A percentile compares a stretch with the other conserved stretches of the same genome.
phyloP scores from a whole-genome alignment of 2,329 filamentous ascomycete genomes.

The Escovopsis sp. region DNA sequence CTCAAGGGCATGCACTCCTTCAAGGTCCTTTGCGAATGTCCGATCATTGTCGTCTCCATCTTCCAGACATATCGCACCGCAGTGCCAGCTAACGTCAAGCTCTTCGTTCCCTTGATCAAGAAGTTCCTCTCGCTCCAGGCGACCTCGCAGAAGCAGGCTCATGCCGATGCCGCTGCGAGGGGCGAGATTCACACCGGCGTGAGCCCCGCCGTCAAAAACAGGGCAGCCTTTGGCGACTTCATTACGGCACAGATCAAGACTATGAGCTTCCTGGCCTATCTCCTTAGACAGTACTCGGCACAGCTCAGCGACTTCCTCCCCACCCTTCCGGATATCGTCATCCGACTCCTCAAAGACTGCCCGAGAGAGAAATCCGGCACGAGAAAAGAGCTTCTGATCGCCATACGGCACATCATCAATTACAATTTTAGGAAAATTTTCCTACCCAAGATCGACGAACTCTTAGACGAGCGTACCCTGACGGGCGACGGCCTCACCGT shows the following conservation, averaged over 20 bases:
- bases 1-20: constrained; percentile 96
- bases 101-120: constrained; percentile 90
- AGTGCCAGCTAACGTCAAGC: constrained; percentile 71
- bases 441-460: constrained; percentile 80
- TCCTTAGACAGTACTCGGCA: constrained; percentile 74
- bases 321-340: constrained; percentile 73
- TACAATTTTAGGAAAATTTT: constrained; percentile 97
- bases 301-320: constrained; percentile 80
- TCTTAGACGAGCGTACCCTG: constrained; percentile 83
- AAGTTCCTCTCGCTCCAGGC: constrained; percentile 77
- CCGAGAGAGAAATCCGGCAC: constrained; percentile 87
- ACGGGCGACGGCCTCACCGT: constrained; percentile 94
- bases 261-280: constrained; percentile 94
- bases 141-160: constrained; percentile 82
- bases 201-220: constrained; percentile 83
- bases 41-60: constrained; percentile 95
- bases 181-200: constrained; percentile 83
- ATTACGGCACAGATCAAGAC: constrained; percentile 98
- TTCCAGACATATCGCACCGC: constrained; percentile 81
- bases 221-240: constrained; percentile 89
- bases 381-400: constrained; percentile 87
- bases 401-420: constrained; percentile 96
- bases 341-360: constrained; percentile 83
- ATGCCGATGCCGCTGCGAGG: constrained; percentile 65
- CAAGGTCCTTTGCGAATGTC: constrained; percentile 93